A percentile compares a stretch with the other conserved stretches of the same genome.
phyloP scores from a whole-genome alignment of 352 stramenopile genomes.

The Elongisporangium anandrum region DNA sequence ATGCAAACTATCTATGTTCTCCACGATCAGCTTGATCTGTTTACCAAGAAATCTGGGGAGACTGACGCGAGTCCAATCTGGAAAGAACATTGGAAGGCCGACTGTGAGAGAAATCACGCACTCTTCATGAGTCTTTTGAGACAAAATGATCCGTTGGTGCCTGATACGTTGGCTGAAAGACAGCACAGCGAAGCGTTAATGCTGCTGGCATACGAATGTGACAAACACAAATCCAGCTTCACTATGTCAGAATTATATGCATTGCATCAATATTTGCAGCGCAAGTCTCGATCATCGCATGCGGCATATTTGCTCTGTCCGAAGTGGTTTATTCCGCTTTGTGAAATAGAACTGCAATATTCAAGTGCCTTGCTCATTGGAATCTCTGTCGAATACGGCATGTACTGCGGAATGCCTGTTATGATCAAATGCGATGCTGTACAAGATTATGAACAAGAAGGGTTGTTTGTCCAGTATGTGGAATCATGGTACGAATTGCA shows the following conservation, averaged over 20 bases:
- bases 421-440: background rate
- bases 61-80: background rate
- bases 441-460: background rate
- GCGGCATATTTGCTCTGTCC: too few species aligned
- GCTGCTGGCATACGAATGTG: too few species aligned
- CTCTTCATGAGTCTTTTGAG: too few species aligned
- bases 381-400: background rate
- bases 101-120: too few species aligned
- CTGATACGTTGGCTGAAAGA: too few species aligned
- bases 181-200: too few species aligned
- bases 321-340: background rate
- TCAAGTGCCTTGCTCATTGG: background rate
- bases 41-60: background rate
- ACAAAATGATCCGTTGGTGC: too few species aligned
- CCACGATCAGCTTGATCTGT: background rate
- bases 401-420: background rate
- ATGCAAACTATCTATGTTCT: background rate
- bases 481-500: background rate
- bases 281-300: too few species aligned
- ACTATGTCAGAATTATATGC: background rate
- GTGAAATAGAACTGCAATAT: background rate
- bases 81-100: background rate
- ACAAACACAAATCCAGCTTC: background rate
- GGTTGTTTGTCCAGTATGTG: background rate
- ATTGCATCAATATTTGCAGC: background rate